Base-by-base conservation (phyloP, 1,284 basidiomycete genomes). In the Ustilago esculenta region DNA sequence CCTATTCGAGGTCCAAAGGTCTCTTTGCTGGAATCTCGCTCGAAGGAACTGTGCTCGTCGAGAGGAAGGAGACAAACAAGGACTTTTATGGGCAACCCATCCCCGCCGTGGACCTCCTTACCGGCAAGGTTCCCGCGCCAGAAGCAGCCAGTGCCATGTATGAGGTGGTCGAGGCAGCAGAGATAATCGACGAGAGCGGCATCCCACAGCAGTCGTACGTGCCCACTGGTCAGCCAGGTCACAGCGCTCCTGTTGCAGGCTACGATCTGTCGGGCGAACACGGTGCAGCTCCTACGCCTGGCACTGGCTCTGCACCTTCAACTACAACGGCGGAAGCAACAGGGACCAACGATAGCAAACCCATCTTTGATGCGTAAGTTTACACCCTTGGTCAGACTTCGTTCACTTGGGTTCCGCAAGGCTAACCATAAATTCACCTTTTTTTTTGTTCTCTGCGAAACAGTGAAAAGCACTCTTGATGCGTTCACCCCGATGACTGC, bases 51-150 rank as follows among this genome's bases (percentile, higher is more conserved):
- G 91, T 88, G 37, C 87, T 98, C 53, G 91, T 99, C 59, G 95
- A 98, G 83, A 88, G 95, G 75, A 94, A 92, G 82, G 94, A 97
- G 47, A 82, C 83, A 10, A 84, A 84, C 60, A 74, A 77, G 42
- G 92, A 94, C 25, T 98, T 98, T 84, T 98, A 98, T 78, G 96
- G 95, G 10, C 93, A 92, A 15, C 85, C 89, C 11, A 89, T 98
- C 20, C 92, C 94, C 1, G 92, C 92, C 0, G 86, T 87, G 42
- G 93, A 96, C 81, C 92, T 98, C 69, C 87, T 98, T 20, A 87
- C 90, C 54, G 94, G 95, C 35, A 90, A 90, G 34, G 94, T 98
- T 0, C 95, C 95, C 1, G 92, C 95, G 10, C 95, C 95, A 0
- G 95, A 98, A 83, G 92, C 95, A 48, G 95, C 95, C 0, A 92